Evolutionary conservation across 768 basidiomycete species (phyloP), one percentile per base, ranked within the genome.

Genomic region (Amanita polypyramis): DNA sequence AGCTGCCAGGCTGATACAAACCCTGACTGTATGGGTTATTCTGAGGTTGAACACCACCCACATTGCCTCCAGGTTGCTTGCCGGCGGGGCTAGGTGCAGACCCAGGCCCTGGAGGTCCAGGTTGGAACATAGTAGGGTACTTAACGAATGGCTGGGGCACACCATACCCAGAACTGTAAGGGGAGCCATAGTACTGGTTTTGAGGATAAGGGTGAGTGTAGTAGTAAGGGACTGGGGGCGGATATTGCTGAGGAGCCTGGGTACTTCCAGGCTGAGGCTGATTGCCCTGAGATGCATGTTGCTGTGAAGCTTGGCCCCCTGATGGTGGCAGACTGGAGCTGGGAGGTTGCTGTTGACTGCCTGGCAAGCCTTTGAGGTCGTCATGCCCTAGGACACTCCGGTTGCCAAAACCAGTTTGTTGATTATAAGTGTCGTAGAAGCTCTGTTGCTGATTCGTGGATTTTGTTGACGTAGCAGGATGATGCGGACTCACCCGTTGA

Each of bases 401-500:
- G 50, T 74, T 76, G 29, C 75, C 74, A 53, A 89, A 90, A 25
- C 69, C 74, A 36, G 72, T 67, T 45, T 75, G 82, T 54, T 80
- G 85, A 43, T 59, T 57, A 58, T 89, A 88, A 7, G 78, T 76
- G 37, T 89, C 86, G 57, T 90, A 90, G 65, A 87, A 86, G 54
- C 77, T 77, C 82, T 85, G 53, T 54, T 55, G 52, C 55, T 62
- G 45, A 57, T 54, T 29, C 54, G 54, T 46, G 34, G 46, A 34
- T 33, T 49, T 42, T 4, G 35, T 8, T 17, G 23, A 42, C 36
- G 21, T 10, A 51, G 27, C 25, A 54, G 46, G 2, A 42, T 35
- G 50, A 15, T 47, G 36, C 15, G 45, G 14, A 66, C 77, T 55
- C 58, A 86, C 83, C 59, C 85, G 72, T 56, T 76, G 80, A 51